A percentile compares a stretch with the other conserved stretches of the same genome.
phyloP scores from a whole-genome alignment of 148 eudicot genomes.

The Spergularia bocconei region DNA sequence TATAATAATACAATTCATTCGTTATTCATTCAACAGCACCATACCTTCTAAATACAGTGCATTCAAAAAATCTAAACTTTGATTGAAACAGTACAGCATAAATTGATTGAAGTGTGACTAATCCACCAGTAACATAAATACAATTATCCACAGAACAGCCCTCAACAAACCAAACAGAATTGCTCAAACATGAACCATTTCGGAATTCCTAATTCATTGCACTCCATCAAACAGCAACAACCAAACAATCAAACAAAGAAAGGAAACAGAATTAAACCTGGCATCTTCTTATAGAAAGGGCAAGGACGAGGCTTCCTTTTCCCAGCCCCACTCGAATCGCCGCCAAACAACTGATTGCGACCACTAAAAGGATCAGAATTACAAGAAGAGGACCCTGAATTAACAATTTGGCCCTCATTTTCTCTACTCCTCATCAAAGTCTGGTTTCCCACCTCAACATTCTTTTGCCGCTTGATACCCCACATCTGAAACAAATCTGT shows the following conservation, averaged over 20 bases:
- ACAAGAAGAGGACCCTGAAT: neutral
- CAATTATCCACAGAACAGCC: neutral
- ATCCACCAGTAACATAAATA: neutral
- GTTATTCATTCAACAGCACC: too few relatives aligned
- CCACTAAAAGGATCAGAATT: neutral
- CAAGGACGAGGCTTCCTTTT: slow-evolving; percentile 35
- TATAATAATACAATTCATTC: too few relatives aligned
- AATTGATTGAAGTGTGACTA: too few relatives aligned
- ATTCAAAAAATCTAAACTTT: too few relatives aligned
- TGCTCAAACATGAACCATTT: too few relatives aligned
- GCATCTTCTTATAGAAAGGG: slow-evolving; percentile 69
- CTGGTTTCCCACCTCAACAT: neutral
- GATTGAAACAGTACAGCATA: too few relatives aligned
- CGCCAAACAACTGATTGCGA: neutral
- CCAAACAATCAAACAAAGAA: neutral
- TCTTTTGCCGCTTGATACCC: slow-evolving; percentile 28
- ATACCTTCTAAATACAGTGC: too few relatives aligned
- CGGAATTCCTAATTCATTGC: too few relatives aligned
- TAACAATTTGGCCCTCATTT: neutral
- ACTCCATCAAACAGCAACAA: slow-evolving; percentile 7
- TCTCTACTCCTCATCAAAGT: neutral
- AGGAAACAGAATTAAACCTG: slow-evolving; percentile 29
- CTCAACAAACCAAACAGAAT: neutral
- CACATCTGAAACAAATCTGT: slow-evolving; percentile 44
- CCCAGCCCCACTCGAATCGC: neutral